Conservation (phyloP, 2,329 filamentous ascomycete species). For the Alternaria viburni region DNA sequence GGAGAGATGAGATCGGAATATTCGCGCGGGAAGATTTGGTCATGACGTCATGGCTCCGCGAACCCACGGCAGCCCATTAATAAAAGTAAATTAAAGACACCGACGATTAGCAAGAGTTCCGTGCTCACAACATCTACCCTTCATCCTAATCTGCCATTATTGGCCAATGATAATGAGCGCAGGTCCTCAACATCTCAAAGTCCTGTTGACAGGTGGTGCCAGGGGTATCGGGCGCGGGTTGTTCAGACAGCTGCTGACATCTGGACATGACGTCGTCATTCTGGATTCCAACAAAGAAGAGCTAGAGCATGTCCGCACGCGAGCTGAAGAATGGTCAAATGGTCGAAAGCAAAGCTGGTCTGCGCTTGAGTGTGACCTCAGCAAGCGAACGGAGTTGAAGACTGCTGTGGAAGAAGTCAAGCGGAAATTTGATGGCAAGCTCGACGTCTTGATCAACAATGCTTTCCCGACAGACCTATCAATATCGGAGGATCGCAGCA, state of each 20-base stretch:
- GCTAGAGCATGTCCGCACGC: slow-evolving; percentile 44
- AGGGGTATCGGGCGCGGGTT: slow-evolving; percentile 56
- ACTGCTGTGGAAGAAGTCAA: slow-evolving; percentile 45
- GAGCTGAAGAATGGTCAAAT: slow-evolving; percentile 36
- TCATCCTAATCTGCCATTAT: not conserved
- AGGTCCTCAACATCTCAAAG: slow-evolving; percentile 23
- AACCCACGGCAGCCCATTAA: not conserved
- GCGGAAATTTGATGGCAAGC: slow-evolving; percentile 41
- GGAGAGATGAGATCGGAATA: not conserved
- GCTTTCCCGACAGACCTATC: slow-evolving; percentile 39
- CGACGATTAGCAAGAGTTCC: not conserved
- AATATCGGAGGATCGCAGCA: slow-evolving; percentile 29
- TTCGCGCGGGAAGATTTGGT: not conserved
- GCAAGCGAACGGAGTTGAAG: slow-evolving; percentile 47
- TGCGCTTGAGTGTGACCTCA: slow-evolving; percentile 48
- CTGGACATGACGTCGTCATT: slow-evolving; percentile 55
- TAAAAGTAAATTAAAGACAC: not conserved
- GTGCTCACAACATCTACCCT: not conserved
- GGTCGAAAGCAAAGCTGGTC: slow-evolving; percentile 20
- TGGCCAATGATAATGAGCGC: slow-evolving; percentile 1
- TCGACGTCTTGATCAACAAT: slow-evolving; percentile 47
- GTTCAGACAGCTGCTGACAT: slow-evolving; percentile 50
- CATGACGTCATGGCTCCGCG: not conserved
- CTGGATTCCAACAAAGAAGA: slow-evolving; percentile 53
- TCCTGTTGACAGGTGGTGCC: slow-evolving; percentile 52